A percentile compares a stretch with the other conserved stretches of the same genome.
phyloP scores from a whole-genome alignment of 495 filamentous ascomycete genomes.

The Neurospora terricola region DNA sequence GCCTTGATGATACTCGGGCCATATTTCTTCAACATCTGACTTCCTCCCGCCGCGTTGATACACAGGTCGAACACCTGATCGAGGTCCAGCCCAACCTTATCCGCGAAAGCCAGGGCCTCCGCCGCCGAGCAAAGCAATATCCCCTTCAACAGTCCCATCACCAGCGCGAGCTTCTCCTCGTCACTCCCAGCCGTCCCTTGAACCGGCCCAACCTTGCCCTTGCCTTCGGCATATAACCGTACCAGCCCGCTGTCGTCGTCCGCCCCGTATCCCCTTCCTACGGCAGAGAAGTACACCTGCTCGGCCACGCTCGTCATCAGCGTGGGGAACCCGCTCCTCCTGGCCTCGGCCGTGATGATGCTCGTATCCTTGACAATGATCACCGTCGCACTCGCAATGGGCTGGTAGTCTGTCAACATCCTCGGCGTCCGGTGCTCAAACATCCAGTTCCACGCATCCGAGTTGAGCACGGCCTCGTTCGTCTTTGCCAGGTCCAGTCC shows the following conservation, averaged over 20 bases:
- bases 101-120: conserved; percentile 59
- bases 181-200: conserved; percentile 29
- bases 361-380: conserved; percentile 76
- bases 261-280: conserved; percentile 50
- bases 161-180: conserved; percentile 40
- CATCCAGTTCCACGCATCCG: conserved; percentile 69
- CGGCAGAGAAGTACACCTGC: conserved; percentile 53
- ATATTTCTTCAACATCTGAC: conserved; percentile 47
- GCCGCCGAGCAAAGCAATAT: conserved; percentile 56
- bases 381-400: conserved; percentile 56
- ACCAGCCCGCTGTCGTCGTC: conserved; percentile 66
- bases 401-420: conserved; percentile 59
- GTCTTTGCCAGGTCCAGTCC: conserved; percentile 52
- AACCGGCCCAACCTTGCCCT: conserved; percentile 25
- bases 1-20: conserved; percentile 46
- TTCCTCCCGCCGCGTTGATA: conserved; percentile 59
- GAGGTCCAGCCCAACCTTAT: conserved; percentile 50
- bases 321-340: conserved; percentile 50
- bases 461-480: conserved; percentile 45
- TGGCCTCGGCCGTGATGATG: conserved; percentile 64
- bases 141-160: conserved; percentile 48
- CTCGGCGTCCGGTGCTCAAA: conserved; percentile 64
- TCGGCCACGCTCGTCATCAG: conserved; percentile 64
- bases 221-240: conserved; percentile 45
- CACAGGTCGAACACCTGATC: conserved; percentile 58